Base-by-base conservation (phyloP, 495 filamentous ascomycete species). In the Chaetomium cochliodes region DNA sequence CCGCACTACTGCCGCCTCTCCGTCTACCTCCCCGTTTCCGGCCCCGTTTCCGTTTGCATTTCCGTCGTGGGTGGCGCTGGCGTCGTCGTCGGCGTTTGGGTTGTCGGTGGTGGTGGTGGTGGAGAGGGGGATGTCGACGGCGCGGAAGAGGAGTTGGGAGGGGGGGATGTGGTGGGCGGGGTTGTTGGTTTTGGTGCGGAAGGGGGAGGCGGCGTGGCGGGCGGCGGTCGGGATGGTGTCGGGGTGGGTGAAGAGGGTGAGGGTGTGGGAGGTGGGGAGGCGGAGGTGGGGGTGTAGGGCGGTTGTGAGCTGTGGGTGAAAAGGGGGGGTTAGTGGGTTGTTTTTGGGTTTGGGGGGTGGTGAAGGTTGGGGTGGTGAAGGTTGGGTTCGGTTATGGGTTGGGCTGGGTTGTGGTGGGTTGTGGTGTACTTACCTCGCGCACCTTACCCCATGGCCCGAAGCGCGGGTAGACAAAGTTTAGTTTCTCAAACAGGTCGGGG, bases 381-480 rank as follows among this genome's bases (percentile, higher is more conserved):
- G 3, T 30, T 30, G 28, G 2, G 28, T 2, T 30, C 3, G 2
- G 28, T 30, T 30, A 6, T 30, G 28, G 6, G 28, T 30, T 30
- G 28, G 28, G 28, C 6, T 30, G 28, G 28, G 3, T 30, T 30
- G 28, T 30, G 28, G 28, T 30, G 28, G 2, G 28, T 30, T 30
- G 28, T 30, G 28, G 28, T 47, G 44, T 0, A 64, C 67, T 18
- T 63, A 73, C 70, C 20, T 63, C 46, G 49, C 67, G 61, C 39
- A 75, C 68, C 51, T 74, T 60, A 18, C 65, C 57, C 46, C 74
- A 77, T 9, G 76, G 72, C 0, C 65, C 62, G 68, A 83, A 80
- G 2, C 79, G 68, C 5, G 80, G 80, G 67, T 82, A 83, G 52
- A 81, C 66, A 51, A 72, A 75, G 30, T 65, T 71, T 0, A 82